These are phyloP conservation scores for Rhynchospora pubera DNA, from an alignment of 176 grass and related monocot species.

Conservation along the genomic window DNA sequence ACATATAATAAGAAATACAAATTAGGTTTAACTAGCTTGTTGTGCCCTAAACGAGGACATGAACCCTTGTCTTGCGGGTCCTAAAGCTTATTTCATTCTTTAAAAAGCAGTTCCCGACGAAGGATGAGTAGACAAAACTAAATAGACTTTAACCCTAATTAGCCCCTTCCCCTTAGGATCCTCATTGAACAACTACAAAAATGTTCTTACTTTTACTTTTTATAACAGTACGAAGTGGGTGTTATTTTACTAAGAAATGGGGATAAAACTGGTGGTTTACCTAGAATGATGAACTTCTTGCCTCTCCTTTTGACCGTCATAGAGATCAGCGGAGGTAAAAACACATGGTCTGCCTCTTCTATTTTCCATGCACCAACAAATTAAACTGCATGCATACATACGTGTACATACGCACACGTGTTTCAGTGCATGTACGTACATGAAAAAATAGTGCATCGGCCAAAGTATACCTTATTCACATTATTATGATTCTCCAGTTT, in stretches of 20 bases:
- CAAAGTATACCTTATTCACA: too few relatives aligned
- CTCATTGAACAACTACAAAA: conserved; percentile 22
- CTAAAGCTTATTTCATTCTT: conserved; percentile 21
- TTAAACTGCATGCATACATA: not conserved
- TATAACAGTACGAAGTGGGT: conserved; percentile 19
- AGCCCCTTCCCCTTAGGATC: conserved; percentile 3
- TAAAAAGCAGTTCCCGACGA: conserved; percentile 22
- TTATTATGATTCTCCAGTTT: too few relatives aligned
- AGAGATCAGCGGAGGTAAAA: conserved; percentile 22
- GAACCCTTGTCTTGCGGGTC: conserved; percentile 22
- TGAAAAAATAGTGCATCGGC: too few relatives aligned
- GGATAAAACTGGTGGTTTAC: conserved; percentile 13
- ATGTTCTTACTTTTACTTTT: conserved; percentile 23
- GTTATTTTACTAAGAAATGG: conserved; percentile 13
- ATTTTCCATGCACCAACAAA: not conserved
- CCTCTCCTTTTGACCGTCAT: conserved; percentile 25
- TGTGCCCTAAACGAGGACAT: conserved; percentile 23
- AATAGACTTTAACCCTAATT: conserved; percentile 28
- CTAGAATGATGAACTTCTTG: conserved; percentile 21
- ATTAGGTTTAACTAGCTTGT: conserved; percentile 3
- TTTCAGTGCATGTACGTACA: too few relatives aligned
- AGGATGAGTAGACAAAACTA: conserved; percentile 13
- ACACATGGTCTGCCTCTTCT: conserved; percentile 8
- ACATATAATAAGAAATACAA: not conserved
- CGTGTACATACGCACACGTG: not conserved